Conservation (phyloP, 768 basidiomycete species). For the Agrocybe chaxingu region DNA sequence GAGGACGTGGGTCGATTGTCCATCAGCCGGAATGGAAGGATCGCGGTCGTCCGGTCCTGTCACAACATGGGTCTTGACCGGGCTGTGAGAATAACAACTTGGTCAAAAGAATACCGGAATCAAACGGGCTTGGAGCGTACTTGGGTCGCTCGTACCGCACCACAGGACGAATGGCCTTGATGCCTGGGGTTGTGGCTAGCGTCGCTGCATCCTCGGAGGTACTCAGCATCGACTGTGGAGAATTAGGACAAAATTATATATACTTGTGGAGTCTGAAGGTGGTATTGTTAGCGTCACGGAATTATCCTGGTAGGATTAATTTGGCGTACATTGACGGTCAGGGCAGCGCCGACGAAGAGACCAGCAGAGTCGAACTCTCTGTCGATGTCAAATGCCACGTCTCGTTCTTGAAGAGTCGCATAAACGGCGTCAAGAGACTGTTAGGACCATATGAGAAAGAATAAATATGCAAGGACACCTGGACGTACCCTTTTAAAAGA, state of each 20-base stretch:
- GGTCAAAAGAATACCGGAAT: neutral
- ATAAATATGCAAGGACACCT: neutral
- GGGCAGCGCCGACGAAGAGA: slow-evolving; percentile 59
- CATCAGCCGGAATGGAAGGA: slow-evolving; percentile 31
- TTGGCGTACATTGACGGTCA: slow-evolving; percentile 41
- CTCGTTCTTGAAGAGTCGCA: slow-evolving; percentile 35
- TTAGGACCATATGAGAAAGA: neutral
- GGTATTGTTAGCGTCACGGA: too few relatives aligned
- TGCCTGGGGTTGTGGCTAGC: slow-evolving; percentile 43
- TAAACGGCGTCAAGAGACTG: slow-evolving; percentile 52
- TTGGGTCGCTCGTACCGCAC: slow-evolving; percentile 34
- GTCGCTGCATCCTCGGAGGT: slow-evolving; percentile 39
- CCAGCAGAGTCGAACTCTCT: slow-evolving; percentile 50
- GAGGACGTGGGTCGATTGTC: slow-evolving; percentile 46
- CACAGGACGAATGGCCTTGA: slow-evolving; percentile 54
- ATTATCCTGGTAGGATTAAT: too few relatives aligned
- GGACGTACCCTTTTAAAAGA: slow-evolving; percentile 19
- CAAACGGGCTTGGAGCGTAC: slow-evolving; percentile 3
- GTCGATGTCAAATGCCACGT: slow-evolving; percentile 40
- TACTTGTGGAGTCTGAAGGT: slow-evolving; percentile 9
- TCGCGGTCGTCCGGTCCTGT: slow-evolving; percentile 34
- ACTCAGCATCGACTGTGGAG: neutral
- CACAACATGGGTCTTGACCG: slow-evolving; percentile 33
- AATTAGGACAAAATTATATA: too few relatives aligned
- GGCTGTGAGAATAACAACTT: slow-evolving; percentile 11